Evolutionary conservation across 2,329 filamentous ascomycete species (phyloP).

Genomic region (Colletotrichum neosansevieriae): DNA sequence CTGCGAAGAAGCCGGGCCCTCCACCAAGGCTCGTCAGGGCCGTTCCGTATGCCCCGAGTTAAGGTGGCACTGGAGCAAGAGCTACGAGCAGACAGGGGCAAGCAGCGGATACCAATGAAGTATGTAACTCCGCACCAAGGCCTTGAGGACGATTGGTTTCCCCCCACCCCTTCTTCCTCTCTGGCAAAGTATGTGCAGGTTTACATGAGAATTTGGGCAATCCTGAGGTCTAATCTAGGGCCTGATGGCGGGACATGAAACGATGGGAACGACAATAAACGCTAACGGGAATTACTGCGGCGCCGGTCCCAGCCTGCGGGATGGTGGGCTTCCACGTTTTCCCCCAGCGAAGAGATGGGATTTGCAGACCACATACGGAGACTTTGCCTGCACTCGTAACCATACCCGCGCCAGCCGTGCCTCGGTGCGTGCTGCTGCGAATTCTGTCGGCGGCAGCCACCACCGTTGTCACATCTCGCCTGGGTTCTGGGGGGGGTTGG

Average conservation of each 20-base stretch:
- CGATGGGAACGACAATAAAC: slow-evolving; percentile 28
- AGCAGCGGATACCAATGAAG: slow-evolving; percentile 32
- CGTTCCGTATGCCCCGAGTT: slow-evolving; percentile 33
- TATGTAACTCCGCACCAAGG: slow-evolving; percentile 22
- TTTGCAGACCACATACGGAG: slow-evolving; percentile 19
- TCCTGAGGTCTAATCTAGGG: slow-evolving; percentile 26
- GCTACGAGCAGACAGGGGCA: slow-evolving; percentile 20
- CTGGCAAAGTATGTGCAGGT: slow-evolving; percentile 20
- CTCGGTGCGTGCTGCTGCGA: not conserved
- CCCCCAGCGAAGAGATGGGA: slow-evolving; percentile 21
- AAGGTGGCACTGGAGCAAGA: slow-evolving; percentile 18
- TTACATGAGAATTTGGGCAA: slow-evolving; percentile 12
- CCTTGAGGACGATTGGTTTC: slow-evolving; percentile 24
- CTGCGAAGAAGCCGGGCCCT: not conserved
- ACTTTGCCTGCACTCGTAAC: not conserved
- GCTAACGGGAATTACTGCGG: slow-evolving; percentile 21
- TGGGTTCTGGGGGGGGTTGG: not conserved
- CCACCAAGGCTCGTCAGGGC: slow-evolving; percentile 19
- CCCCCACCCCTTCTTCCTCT: not conserved
- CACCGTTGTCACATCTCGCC: not conserved
- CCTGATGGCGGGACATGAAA: slow-evolving; percentile 34
- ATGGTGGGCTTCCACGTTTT: slow-evolving; percentile 20
- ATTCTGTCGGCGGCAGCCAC: slow-evolving; percentile 5
- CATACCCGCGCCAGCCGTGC: slow-evolving; percentile 15
- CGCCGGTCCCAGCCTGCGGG: slow-evolving; percentile 20